Evolutionary conservation across 73 alveolate species (phyloP).

Genomic region (Tetrahymena elliotti): DNA sequence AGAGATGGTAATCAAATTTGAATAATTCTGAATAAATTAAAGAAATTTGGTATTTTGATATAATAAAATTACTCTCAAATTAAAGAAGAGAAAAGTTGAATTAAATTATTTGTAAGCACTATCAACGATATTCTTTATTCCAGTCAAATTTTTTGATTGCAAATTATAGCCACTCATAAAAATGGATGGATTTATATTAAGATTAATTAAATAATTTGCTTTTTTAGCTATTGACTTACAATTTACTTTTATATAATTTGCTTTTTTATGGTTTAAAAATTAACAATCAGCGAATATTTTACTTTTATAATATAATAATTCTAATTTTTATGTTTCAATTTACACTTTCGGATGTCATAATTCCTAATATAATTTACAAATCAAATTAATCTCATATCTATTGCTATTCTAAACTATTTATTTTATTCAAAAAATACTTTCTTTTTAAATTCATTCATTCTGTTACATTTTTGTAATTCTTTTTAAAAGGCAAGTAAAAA

Average conservation of each 20-base stretch:
- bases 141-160: neutral
- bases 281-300: too few relatives aligned
- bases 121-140: neutral
- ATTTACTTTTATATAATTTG: neutral
- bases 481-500: too few relatives aligned
- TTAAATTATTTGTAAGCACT: too few relatives aligned
- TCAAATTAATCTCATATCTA: too few relatives aligned
- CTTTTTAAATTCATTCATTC: too few relatives aligned
- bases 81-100: neutral
- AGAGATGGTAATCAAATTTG: too few relatives aligned
- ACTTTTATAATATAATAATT: neutral
- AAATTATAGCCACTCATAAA: neutral
- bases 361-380: neutral
- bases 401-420: too few relatives aligned
- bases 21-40: too few relatives aligned
- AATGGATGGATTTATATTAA: neutral
- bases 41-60: too few relatives aligned
- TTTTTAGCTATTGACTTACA: neutral
- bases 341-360: neutral
- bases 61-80: neutral
- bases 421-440: too few relatives aligned
- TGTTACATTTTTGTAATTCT: too few relatives aligned
- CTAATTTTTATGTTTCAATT: neutral
- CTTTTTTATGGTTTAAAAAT: neutral
- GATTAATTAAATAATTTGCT: too few relatives aligned